Evolutionary conservation across 192 early-diverging fungal species (phyloP).

Genomic region (Backusella australiensis): DNA sequence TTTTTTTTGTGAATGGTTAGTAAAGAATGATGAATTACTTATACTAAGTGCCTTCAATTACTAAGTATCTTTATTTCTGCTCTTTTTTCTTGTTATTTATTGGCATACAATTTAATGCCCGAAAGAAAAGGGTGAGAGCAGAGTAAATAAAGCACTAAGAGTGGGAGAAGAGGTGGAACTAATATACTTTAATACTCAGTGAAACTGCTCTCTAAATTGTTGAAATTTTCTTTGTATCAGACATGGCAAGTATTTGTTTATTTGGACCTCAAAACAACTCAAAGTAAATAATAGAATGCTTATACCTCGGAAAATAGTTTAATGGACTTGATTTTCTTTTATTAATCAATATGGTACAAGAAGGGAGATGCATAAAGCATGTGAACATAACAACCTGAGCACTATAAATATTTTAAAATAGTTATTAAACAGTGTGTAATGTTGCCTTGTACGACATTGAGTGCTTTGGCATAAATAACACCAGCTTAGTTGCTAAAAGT

Average conservation of each 20-base stretch:
- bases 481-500: not conserved
- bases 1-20: not conserved
- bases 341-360: not conserved
- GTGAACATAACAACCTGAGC: too few species aligned
- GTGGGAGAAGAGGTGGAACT: not conserved
- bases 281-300: not conserved
- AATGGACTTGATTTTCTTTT: not conserved
- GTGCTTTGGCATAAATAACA: not conserved
- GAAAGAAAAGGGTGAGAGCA: not conserved
- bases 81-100: not conserved
- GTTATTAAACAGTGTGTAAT: not conserved
- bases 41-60: not conserved
- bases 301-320: not conserved
- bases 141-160: not conserved
- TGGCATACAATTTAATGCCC: not conserved
- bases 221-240: not conserved
- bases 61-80: not conserved
- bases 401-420: not conserved
- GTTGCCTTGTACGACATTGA: not conserved
- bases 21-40: not conserved
- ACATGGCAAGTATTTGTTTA: not conserved
- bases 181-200: conserved; percentile 1
- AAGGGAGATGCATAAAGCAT: not conserved
- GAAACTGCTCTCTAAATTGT: not conserved
- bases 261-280: not conserved